Base-by-base conservation (phyloP, 495 filamentous ascomycete species). In the Penicillium soppii region DNA sequence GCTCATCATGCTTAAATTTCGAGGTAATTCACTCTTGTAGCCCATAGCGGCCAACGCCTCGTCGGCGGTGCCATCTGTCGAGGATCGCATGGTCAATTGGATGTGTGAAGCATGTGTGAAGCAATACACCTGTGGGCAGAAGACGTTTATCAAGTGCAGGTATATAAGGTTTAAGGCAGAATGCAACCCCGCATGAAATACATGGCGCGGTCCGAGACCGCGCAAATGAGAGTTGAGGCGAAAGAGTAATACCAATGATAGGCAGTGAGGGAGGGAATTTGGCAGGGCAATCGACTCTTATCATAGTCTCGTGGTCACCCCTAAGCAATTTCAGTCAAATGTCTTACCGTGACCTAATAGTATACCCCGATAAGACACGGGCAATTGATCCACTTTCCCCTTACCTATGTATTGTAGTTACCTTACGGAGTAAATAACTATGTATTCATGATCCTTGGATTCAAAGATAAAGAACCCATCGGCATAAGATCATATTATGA, bases 1-100 rank as follows among this genome's bases (percentile, higher is more conserved):
- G 63, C 81, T 83, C 57, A 84, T 64, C 82, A 86, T 85, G 50
- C 79, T 81, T 57, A 86, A 59, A 41, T 79, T 79, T 50, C 81
- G 71, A 23, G 82, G 82, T 50, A 86, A 54, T 60, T 86, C 82
- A 37, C 75, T 72, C 69, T 82, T 82, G 67, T 86, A 86, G 33
- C 82, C 82, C 80, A 86, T 81, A 47, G 71, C 71, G 20, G 79
- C 80, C 64, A 86, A 67, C 26, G 74, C 76, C 62, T 74, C 76
- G 63, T 85, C 79, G 68, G 73, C 73, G 39, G 50, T 59, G 58
- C 58, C 69, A 55, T 71, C 67, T 47, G 49, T 56, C 7, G 69
- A 64, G 26, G 55, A 47, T 35, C 59, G 56, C 62, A 66, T 65
- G 43, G 25, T n/a, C n/a, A n/a, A n/a, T n/a, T n/a, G n/a, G n/a